A percentile compares a stretch with the other conserved stretches of the same genome.
These are phyloP conservation scores for Tricholoma terreum DNA, from an alignment of 768 basidiomycete genomes.

Conservation along the genomic window DNA sequence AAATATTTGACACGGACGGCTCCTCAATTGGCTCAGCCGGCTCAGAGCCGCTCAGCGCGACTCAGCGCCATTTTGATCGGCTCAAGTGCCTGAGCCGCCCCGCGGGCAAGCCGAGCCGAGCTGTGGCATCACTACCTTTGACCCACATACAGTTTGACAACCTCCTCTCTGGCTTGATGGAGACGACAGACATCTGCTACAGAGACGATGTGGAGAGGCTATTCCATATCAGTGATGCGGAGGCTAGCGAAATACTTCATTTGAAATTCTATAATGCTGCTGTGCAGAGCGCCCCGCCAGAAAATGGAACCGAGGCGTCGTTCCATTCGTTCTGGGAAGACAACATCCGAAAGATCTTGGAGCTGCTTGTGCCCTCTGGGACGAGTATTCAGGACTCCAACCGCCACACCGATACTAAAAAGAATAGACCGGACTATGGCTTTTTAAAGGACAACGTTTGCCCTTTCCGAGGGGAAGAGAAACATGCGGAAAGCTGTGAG, in stretches of 20 bases:
- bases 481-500: neutral
- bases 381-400: neutral
- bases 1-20: no score
- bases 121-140: no score
- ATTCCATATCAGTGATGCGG: neutral
- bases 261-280: neutral
- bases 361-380: constrained; percentile 1
- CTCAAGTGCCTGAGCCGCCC: no score
- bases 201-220: neutral
- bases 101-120: no score
- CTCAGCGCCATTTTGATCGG: no score
- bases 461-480: neutral
- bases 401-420: neutral
- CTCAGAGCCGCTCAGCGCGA: no score
- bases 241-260: neutral
- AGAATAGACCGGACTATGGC: neutral
- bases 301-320: neutral
- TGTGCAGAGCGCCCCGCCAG: neutral
- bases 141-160: neutral
- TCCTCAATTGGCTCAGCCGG: no score
- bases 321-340: neutral
- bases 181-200: neutral
- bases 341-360: neutral
- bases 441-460: neutral
- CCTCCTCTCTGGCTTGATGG: neutral